phyloP scores from a whole-genome alignment of 345 rosid species.

The Salix caprea region DNA sequence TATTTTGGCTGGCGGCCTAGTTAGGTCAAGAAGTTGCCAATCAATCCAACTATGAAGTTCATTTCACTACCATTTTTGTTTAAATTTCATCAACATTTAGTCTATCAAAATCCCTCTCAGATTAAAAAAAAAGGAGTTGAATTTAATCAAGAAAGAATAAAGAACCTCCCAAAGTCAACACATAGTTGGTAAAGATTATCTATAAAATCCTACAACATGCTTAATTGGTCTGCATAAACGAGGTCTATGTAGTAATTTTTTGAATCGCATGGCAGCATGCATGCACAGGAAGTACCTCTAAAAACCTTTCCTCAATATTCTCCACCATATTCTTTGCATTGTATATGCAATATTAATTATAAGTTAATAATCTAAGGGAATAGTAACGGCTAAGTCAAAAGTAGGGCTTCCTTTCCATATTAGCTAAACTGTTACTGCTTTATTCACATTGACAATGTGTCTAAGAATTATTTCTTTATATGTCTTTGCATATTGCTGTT shows the following conservation, averaged over 20 bases:
- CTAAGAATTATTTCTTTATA: not conserved
- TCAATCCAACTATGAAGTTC: not conserved
- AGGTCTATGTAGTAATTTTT: not conserved
- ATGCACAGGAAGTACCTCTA: not conserved
- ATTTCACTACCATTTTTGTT: not conserved
- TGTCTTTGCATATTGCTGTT: not conserved
- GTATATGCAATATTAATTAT: not conserved
- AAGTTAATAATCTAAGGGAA: not conserved
- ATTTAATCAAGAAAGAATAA: too few species aligned
- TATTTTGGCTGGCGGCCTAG: not conserved
- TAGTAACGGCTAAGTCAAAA: constrained; percentile 8
- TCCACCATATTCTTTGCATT: not conserved
- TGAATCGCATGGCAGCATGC: not conserved
- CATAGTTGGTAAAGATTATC: too few species aligned
- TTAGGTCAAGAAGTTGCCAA: not conserved
- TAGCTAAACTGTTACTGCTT: constrained; percentile 6
- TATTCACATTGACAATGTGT: constrained; percentile 26
- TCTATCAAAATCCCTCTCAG: not conserved
- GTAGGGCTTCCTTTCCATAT: not conserved
- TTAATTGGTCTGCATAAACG: not conserved
- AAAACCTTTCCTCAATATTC: not conserved
- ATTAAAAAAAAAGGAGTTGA: not conserved
- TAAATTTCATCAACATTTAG: not conserved
- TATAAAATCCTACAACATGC: too few species aligned
- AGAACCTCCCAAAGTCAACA: too few species aligned